Conservation (phyloP, 768 basidiomycete species). For the Botryobasidium botryosum region DNA sequence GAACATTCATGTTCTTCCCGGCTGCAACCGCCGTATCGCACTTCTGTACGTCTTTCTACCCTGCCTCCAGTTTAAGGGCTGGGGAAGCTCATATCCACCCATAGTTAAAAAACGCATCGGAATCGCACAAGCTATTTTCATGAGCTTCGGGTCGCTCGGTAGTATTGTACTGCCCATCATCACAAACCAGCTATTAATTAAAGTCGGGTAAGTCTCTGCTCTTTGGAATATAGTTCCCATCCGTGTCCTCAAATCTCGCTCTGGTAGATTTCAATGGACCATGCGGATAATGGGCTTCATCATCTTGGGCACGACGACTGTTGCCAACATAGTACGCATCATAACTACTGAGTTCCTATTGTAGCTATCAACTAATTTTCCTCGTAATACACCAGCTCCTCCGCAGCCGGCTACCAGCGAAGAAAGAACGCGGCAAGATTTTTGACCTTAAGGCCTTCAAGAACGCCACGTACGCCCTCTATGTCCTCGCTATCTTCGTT, state of each 20-base stretch:
- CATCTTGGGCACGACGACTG: slow-evolving; percentile 13
- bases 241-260: too few species aligned
- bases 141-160: too few species aligned
- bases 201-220: too few species aligned
- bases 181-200: slow-evolving; percentile 11
- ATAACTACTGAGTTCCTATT: slow-evolving; percentile 4
- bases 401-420: slow-evolving; percentile 4
- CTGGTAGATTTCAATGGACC: slow-evolving; percentile 12
- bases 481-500: slow-evolving; percentile 13
- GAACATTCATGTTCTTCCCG: slow-evolving; percentile 45
- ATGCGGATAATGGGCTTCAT: slow-evolving; percentile 12
- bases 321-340: slow-evolving; percentile 16
- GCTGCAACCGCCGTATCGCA: slow-evolving; percentile 43
- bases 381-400: slow-evolving; percentile 15
- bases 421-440: slow-evolving; percentile 4
- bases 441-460: slow-evolving; percentile 11
- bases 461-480: slow-evolving; percentile 13
- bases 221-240: too few species aligned
- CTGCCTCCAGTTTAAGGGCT: too few species aligned
- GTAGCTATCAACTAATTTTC: not conserved
- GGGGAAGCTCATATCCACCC: too few species aligned
- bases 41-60: slow-evolving; percentile 37
- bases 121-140: too few species aligned
- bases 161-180: slow-evolving; percentile 19
- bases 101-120: too few species aligned